A percentile compares a stretch with the other conserved stretches of the same genome.
These are phyloP conservation scores for Aspergillus brasiliensis DNA, from an alignment of 2,329 filamentous ascomycete species.

Conservation along the genomic window DNA sequence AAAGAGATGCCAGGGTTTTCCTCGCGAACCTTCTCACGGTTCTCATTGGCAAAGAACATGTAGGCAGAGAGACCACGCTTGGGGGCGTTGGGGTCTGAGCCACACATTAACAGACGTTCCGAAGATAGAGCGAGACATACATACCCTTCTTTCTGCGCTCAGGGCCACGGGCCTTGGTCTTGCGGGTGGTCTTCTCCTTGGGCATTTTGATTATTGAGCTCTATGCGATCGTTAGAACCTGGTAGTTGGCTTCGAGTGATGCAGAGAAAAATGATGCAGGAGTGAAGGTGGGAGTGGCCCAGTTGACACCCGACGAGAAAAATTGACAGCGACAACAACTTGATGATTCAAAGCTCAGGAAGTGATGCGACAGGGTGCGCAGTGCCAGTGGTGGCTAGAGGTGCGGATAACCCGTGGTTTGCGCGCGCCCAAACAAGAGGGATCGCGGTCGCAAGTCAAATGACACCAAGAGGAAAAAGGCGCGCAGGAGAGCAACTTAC, in stretches of 20 bases:
- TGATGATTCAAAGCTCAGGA: slow-evolving; percentile 1
- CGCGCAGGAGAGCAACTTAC: slow-evolving; percentile 22
- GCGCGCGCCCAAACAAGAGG: slow-evolving; percentile 21
- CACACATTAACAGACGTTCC: slow-evolving; percentile 19
- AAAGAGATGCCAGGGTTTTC: slow-evolving; percentile 98
- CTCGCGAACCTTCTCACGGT: slow-evolving; percentile 96
- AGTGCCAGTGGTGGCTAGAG: slow-evolving; percentile 6
- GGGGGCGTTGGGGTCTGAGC: slow-evolving; percentile 89
- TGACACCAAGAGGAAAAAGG: slow-evolving; percentile 21
- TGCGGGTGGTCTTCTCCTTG: slow-evolving; percentile 67
- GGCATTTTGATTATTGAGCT: slow-evolving; percentile 58
- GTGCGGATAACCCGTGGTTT: slow-evolving; percentile 18
- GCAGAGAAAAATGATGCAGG: neutral
- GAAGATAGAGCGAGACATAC: slow-evolving; percentile 23
- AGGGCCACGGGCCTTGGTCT: slow-evolving; percentile 57
- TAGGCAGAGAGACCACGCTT: slow-evolving; percentile 99
- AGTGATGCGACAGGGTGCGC: slow-evolving; percentile 15
- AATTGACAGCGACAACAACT: slow-evolving; percentile 16
- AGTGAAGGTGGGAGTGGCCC: neutral
- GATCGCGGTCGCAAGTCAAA: slow-evolving; percentile 27
- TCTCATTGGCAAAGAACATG: slow-evolving; percentile 99
- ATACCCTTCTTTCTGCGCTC: slow-evolving; percentile 74
- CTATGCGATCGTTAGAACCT: slow-evolving; percentile 15
- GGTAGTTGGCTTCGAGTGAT: neutral
- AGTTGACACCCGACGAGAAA: slow-evolving; percentile 13